These are phyloP conservation scores for Tephrocybe sp. DNA, from an alignment of 768 basidiomycete genomes.

Conservation along the genomic window DNA sequence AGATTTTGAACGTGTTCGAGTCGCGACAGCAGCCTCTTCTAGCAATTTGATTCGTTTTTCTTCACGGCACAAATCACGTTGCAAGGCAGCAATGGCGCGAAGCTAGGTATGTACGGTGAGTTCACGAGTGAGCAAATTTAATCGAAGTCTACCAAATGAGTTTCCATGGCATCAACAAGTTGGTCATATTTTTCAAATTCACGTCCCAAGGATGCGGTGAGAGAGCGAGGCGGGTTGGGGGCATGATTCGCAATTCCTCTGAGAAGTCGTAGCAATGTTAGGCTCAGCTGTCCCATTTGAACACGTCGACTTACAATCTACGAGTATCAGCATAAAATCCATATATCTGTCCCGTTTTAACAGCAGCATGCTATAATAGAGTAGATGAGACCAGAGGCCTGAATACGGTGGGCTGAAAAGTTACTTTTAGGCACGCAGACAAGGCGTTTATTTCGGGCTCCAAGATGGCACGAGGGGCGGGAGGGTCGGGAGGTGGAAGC, in stretches of 20 bases:
- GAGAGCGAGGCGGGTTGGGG: constrained; percentile 59
- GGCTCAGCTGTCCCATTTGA: background rate
- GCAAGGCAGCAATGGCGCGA: constrained; percentile 67
- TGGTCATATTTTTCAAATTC: constrained; percentile 82
- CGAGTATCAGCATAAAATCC: constrained; percentile 63
- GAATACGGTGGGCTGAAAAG: constrained; percentile 5
- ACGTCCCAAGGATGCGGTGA: constrained; percentile 63
- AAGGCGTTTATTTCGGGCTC: constrained; percentile 67
- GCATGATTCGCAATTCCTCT: constrained; percentile 61
- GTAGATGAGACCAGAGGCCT: constrained; percentile 5
- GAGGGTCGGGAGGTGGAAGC: constrained; percentile 53
- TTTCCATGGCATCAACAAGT: constrained; percentile 74
- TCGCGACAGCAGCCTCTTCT: constrained; percentile 31
- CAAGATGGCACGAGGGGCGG: constrained; percentile 41
- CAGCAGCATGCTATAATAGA: constrained; percentile 52
- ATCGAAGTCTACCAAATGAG: constrained; percentile 51
- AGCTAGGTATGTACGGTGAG: constrained; percentile 42
- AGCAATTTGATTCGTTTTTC: constrained; percentile 48
- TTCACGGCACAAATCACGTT: constrained; percentile 65
- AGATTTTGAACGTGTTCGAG: constrained; percentile 22
- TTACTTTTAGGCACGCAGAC: constrained; percentile 55
- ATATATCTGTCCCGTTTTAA: constrained; percentile 72
- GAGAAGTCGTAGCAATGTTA: background rate
- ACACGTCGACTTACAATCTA: constrained; percentile 60
- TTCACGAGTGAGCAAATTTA: constrained; percentile 2